Evolutionary conservation across 2,329 filamentous ascomycete genomes (phyloP), one percentile per base, ranked within the genome.

Genomic region (Chaetothyriales sp.): DNA sequence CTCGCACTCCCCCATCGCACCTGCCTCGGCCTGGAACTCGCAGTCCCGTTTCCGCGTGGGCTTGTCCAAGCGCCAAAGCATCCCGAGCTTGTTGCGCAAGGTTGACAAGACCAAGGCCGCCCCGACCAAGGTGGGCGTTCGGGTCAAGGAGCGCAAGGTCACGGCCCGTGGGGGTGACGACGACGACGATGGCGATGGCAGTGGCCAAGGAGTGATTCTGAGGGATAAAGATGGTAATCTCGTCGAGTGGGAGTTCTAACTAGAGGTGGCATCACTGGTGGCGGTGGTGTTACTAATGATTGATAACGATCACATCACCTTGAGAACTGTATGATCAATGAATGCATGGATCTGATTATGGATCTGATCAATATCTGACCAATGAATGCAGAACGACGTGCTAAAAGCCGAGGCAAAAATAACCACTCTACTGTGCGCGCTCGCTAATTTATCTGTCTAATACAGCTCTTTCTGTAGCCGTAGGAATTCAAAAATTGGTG

Each of bases 201-300:
- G 48, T 18, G 49, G 46, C 4, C 28, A 43, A 7, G 48, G 49
- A 4, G 47, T 50, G 6, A 56, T 56, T 19, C 52, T 60, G 52
- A 56, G 59, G 48, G 59, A 56, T 6, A 50, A 53, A 28, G 58
- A 61, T 54, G 59, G 59, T 13, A 57, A 57, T 56, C 50, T 61
- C 44, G 48, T 60, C 43, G 59, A 60, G 46, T 61, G 59, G 59
- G 58, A 55, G 33, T 56, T 57, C 45, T 61, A 44, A 55, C n/a
- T n/a, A n/a, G n/a, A n/a, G n/a, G n/a, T n/a, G n/a, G n/a, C n/a
- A n/a, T n/a, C n/a, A n/a, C n/a, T n/a, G n/a, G n/a, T n/a, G n/a
- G n/a, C 37, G 49, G 37, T 43, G 7, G 3, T 19, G 40, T 44
- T 19, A 19, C 18, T 44, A 19, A n/a, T 7, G 3, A 25, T 4